These are phyloP conservation scores for Erodium chrysanthum DNA, from an alignment of 441 rosid species.

Conservation along the genomic window DNA sequence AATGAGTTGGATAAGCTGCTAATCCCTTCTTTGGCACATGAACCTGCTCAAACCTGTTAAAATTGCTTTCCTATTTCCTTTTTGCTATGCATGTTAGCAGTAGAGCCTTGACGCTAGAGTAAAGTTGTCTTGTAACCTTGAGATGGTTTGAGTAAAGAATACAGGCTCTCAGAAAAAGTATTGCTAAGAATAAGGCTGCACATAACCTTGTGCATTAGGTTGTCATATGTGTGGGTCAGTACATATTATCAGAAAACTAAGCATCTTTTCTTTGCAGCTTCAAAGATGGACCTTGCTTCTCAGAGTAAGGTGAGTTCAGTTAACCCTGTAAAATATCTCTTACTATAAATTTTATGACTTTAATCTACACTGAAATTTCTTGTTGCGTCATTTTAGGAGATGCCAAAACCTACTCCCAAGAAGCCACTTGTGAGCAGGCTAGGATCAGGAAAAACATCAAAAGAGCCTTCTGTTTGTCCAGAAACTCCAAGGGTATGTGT, in stretches of 20 bases:
- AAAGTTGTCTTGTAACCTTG: background rate
- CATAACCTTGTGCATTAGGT: too few species aligned
- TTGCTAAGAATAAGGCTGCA: background rate
- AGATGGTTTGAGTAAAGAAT: background rate
- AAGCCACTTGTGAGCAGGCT: constrained; percentile 36
- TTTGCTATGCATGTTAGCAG: background rate
- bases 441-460: constrained; percentile 37
- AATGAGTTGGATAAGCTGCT: constrained; percentile 1
- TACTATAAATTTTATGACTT: constrained; percentile 6
- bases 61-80: background rate
- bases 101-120: background rate
- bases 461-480: constrained; percentile 35
- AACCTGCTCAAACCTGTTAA: background rate
- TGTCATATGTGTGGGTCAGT: background rate
- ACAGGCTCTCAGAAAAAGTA: background rate
- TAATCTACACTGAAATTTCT: constrained; percentile 15
- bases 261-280: constrained; percentile 35
- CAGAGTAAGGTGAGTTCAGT: constrained; percentile 41
- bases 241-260: constrained; percentile 13
- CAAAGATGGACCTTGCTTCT: constrained; percentile 32
- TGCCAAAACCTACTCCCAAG: constrained; percentile 35
- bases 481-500: constrained; percentile 35
- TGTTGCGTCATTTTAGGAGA: constrained; percentile 30
- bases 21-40: constrained; percentile 4
- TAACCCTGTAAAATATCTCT: constrained; percentile 8